phyloP scores from a whole-genome alignment of 306 rosid genomes.

The Lotus japonicus region DNA sequence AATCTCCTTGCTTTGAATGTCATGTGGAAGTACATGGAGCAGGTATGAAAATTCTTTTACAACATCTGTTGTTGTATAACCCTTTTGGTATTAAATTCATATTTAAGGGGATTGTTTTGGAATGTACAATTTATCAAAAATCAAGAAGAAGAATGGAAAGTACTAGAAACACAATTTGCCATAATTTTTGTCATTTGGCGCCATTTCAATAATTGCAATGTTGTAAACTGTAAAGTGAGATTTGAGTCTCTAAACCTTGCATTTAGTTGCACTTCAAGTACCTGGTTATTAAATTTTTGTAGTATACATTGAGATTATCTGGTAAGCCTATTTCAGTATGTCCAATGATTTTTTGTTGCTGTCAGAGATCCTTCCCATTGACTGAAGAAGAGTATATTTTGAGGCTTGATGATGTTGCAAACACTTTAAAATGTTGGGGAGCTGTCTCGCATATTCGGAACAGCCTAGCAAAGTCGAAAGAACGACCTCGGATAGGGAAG shows the following conservation, averaged over 20 bases:
- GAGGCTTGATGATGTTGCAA: slow-evolving; percentile 93
- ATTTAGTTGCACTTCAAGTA: not conserved
- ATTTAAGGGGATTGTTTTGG: not conserved
- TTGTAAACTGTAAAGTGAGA: not conserved
- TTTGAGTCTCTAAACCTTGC: not conserved
- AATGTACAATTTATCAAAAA: not conserved
- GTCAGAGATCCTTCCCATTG: slow-evolving; percentile 84
- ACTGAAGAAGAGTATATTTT: slow-evolving; percentile 92
- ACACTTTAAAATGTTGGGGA: slow-evolving; percentile 93
- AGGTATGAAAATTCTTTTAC: slow-evolving; percentile 44
- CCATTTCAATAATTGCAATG: not conserved
- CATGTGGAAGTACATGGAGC: slow-evolving; percentile 99
- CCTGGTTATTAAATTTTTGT: not conserved
- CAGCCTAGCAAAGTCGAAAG: slow-evolving; percentile 77
- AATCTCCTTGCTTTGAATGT: slow-evolving; percentile 92
- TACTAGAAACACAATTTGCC: not conserved
- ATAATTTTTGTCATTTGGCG: not conserved
- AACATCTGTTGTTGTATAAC: no score
- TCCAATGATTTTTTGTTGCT: slow-evolving; percentile 9
- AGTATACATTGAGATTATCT: not conserved
- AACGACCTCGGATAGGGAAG: slow-evolving; percentile 96
- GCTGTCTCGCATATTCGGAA: slow-evolving; percentile 95
- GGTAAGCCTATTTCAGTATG: not conserved
- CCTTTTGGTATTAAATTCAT: not conserved
- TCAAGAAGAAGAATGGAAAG: not conserved